phyloP scores from a whole-genome alignment of 2,329 filamentous ascomycete genomes.

The Myriangium duriaei region DNA sequence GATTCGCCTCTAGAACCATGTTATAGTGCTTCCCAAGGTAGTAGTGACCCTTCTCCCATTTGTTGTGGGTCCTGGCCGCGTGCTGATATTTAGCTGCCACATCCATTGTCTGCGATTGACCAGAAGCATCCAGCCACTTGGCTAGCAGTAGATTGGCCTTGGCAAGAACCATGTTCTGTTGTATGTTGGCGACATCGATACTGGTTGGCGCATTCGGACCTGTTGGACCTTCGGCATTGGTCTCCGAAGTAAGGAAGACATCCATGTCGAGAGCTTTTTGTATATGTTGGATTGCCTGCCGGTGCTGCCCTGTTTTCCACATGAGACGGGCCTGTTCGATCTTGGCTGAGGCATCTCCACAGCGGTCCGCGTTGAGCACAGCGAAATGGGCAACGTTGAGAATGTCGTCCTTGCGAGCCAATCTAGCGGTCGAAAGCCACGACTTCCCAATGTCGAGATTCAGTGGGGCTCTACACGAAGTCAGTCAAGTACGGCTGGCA shows the following conservation, averaged over 20 bases:
- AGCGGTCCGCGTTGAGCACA: slow-evolving; percentile 72
- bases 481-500: slow-evolving; percentile 7
- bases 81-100: slow-evolving; percentile 73
- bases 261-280: slow-evolving; percentile 74
- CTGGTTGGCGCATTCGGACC: slow-evolving; percentile 23
- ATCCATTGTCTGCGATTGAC: slow-evolving; percentile 74
- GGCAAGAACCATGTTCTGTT: slow-evolving; percentile 52
- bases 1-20: slow-evolving; percentile 84
- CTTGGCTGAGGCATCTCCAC: slow-evolving; percentile 75
- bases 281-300: slow-evolving; percentile 87
- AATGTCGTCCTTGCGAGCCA: slow-evolving; percentile 75
- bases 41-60: slow-evolving; percentile 96
- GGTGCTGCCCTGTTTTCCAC: slow-evolving; percentile 85
- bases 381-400: slow-evolving; percentile 86
- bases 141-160: slow-evolving; percentile 79
- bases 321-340: slow-evolving; percentile 89
- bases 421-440: slow-evolving; percentile 73
- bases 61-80: slow-evolving; percentile 54
- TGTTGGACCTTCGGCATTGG: slow-evolving; percentile 16
- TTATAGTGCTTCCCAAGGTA: slow-evolving; percentile 96
- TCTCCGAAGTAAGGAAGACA: slow-evolving; percentile 46
- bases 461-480: slow-evolving; percentile 22
- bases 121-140: slow-evolving; percentile 93
- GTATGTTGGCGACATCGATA: slow-evolving; percentile 26
- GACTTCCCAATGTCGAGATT: slow-evolving; percentile 62